phyloP scores from a whole-genome alignment of 192 early-diverging fungal genomes.

The Backusella sp. region DNA sequence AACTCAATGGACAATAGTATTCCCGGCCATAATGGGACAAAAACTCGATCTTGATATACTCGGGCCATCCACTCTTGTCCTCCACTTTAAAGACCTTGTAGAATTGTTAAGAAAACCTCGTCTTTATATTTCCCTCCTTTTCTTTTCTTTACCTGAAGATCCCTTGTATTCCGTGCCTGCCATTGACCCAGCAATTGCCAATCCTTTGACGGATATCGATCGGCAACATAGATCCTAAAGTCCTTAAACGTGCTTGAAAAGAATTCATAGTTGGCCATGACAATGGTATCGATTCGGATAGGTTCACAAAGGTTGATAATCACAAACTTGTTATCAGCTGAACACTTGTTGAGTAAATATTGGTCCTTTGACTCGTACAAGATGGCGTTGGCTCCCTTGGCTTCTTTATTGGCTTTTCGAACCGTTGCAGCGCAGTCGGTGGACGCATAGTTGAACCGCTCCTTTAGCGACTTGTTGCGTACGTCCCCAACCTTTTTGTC shows the following conservation, averaged over 20 bases:
- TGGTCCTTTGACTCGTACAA: conserved; percentile 89
- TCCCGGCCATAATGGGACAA: conserved; percentile 85
- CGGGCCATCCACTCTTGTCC: conserved; percentile 74
- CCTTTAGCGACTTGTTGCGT: conserved; percentile 60
- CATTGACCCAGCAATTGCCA: conserved; percentile 87
- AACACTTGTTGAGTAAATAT: conserved; percentile 95
- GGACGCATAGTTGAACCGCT: conserved; percentile 95
- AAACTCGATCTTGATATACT: conserved; percentile 89
- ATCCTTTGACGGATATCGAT: conserved; percentile 59
- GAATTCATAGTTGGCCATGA: conserved; percentile 95
- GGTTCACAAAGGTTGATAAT: conserved; percentile 95
- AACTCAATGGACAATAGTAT: conserved; percentile 91
- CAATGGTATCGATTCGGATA: conserved; percentile 86
- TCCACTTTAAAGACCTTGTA: conserved; percentile 76
- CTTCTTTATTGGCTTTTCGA: conserved; percentile 79
- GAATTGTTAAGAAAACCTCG: too few relatives aligned
- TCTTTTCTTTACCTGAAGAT: conserved; percentile 69
- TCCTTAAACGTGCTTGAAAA: conserved; percentile 94
- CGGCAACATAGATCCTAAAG: conserved; percentile 73
- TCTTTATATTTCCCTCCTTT: too few relatives aligned
- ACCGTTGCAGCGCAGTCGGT: conserved; percentile 92
- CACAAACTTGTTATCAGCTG: conserved; percentile 73
- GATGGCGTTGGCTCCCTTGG: conserved; percentile 78
- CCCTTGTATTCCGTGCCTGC: conserved; percentile 81
- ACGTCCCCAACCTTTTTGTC: background rate